Percentiles rank a stretch among this genome's conserved stretches.
phyloP scores from a whole-genome alignment of 495 filamentous ascomycete genomes.

The Annulohypoxylon bovei region DNA sequence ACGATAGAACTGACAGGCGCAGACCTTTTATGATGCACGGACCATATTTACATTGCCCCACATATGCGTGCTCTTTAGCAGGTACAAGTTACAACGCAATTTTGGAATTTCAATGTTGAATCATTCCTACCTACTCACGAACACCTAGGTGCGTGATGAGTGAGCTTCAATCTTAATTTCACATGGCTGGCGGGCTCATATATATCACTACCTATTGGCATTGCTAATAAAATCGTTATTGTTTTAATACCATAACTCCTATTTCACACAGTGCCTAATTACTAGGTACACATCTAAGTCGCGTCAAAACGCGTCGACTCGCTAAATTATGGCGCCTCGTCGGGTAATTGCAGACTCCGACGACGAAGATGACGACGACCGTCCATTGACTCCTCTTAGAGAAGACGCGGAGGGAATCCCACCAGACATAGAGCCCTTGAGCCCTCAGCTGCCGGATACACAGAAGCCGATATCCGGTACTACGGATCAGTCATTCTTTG shows the following conservation, averaged over 20 bases:
- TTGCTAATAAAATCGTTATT: neutral
- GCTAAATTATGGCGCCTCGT: conserved; percentile 35
- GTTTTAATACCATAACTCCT: neutral
- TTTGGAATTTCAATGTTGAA: neutral
- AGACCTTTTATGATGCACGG: neutral
- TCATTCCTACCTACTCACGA: neutral
- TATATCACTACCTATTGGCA: neutral
- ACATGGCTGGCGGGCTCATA: neutral
- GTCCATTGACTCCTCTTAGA: conserved; percentile 15
- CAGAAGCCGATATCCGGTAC: conserved; percentile 29
- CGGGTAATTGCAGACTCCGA: conserved; percentile 46
- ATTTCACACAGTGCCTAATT: neutral
- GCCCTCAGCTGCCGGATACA: conserved; percentile 29
- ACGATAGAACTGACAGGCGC: neutral
- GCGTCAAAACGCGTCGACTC: conserved; percentile 32
- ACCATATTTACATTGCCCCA: conserved; percentile 6
- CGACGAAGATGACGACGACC: conserved; percentile 44
- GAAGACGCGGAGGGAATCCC: conserved; percentile 13
- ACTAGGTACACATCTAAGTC: neutral
- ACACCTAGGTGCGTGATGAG: neutral
- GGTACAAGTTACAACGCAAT: neutral
- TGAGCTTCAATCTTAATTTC: neutral
- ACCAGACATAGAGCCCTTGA: conserved; percentile 43
- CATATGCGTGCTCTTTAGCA: conserved; percentile 28
- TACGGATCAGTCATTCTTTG: conserved; percentile 44